A percentile compares a stretch with the other conserved stretches of the same genome.
phyloP scores from a whole-genome alignment of 192 early-diverging fungal species.

The Kappamyces sp. region DNA sequence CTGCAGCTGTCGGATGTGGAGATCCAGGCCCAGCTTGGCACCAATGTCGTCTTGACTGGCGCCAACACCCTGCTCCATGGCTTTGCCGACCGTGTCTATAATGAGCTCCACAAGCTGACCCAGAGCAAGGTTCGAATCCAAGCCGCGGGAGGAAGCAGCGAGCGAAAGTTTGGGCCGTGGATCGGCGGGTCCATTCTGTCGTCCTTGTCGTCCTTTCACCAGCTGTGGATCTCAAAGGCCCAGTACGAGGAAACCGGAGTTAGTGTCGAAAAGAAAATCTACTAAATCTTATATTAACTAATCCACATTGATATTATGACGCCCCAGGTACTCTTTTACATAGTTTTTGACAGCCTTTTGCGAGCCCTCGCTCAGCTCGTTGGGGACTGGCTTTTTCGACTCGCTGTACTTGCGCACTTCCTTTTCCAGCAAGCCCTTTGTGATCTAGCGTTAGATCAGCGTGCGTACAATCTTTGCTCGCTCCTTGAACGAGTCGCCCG shows the following conservation, averaged over 20 bases:
- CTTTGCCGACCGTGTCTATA: constrained; percentile 73
- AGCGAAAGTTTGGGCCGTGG: constrained; percentile 93
- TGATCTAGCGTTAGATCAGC: constrained; percentile 19
- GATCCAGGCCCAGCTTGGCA: constrained; percentile 71
- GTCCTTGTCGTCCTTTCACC: constrained; percentile 94
- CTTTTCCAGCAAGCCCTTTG: constrained; percentile 34
- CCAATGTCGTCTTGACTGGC: constrained; percentile 83
- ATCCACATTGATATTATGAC: neutral
- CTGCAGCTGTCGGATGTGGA: constrained; percentile 79
- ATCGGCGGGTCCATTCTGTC: constrained; percentile 93
- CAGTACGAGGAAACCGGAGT: constrained; percentile 86
- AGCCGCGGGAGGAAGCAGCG: constrained; percentile 66
- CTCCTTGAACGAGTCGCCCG: constrained; percentile 41
- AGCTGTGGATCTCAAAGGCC: constrained; percentile 94
- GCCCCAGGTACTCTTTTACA: constrained; percentile 10
- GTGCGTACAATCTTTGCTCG: constrained; percentile 32
- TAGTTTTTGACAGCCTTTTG: constrained; percentile 10
- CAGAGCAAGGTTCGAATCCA: constrained; percentile 79
- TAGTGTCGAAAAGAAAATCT: constrained; percentile 71
- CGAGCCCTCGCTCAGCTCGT: neutral
- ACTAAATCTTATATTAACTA: constrained; percentile 16
- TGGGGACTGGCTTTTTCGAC: neutral
- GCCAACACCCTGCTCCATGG: constrained; percentile 82
- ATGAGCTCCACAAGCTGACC: constrained; percentile 58
- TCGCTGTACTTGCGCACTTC: constrained; percentile 12